Evolutionary conservation across 306 rosid genomes (phyloP), one percentile per base, ranked within the genome.

Genomic region (Phaseolus lunatus): DNA sequence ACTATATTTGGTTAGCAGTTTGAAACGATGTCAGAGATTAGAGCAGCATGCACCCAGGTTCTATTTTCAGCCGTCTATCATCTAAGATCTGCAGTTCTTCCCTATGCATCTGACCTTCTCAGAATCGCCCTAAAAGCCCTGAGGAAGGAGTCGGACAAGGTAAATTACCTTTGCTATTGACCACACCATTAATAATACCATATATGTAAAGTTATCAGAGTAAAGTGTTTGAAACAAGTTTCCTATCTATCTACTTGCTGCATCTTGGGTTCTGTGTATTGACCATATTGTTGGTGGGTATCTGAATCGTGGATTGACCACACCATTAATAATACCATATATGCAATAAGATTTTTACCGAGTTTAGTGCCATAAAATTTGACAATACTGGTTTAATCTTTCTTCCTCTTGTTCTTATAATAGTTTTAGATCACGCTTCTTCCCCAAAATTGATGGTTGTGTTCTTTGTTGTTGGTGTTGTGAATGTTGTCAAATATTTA

Each of bases 31-130:
- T 70, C 90, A 20, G 92, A 90, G 82, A 86, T 92, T 50, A 89
- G 92, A 86, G 88, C 95, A 48, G 97, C 98, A 49, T 88, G 96
- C 86, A 86, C 82, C 79, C 96, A 88, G 77, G 90, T 95, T 86
- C 89, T 95, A 67, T 92, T 92, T 86, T 87, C 97, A 43, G 88
- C 97, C 0, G 98, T 92, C 59, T 90, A 89, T 84, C 95, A 92
- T 89, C 86, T 92, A 79, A 85, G 87, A 71, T 88, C 90, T 26
- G 84, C 82, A 20, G 81, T 90, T 81, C 76, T 86, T 81, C 96
- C 93, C 29, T 90, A 86, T 78, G 84, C 93, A 49, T 58, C 68
- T 52, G 81, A 87, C 79, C 91, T 92, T 73, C 85, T 95, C 73
- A 91, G 84, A 71, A 76, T 84, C 61, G 90, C 98, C 11, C n/a